A percentile compares a stretch with the other conserved stretches of the same genome.
Conservation (phyloP, 2,329 filamentous ascomycete species). For the Ophiocordyceps camponoti-leonardi region DNA sequence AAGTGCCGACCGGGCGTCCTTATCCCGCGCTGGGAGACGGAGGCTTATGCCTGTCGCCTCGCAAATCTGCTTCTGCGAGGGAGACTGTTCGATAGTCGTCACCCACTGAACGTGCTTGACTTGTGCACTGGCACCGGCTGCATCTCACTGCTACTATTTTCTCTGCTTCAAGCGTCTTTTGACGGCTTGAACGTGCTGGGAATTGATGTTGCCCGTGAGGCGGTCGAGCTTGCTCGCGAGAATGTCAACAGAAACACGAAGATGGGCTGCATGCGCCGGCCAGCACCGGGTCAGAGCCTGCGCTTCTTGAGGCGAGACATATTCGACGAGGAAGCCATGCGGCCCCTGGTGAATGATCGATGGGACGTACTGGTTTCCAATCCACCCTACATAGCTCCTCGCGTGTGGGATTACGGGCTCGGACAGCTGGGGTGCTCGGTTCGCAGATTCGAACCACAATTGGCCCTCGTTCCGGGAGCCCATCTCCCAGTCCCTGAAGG, state of each 20-base stretch:
- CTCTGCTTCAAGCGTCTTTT: slow-evolving; percentile 31
- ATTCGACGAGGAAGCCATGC: slow-evolving; percentile 24
- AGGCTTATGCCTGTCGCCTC: slow-evolving; percentile 45
- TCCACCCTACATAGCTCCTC: slow-evolving; percentile 71
- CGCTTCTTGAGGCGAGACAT: slow-evolving; percentile 31
- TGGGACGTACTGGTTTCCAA: slow-evolving; percentile 68
- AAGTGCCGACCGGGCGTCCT: slow-evolving; percentile 60
- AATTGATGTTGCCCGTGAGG: slow-evolving; percentile 52
- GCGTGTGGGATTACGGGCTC: slow-evolving; percentile 19
- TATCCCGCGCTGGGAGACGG: slow-evolving; percentile 69
- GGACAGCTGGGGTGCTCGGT: slow-evolving; percentile 51
- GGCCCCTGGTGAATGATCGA: slow-evolving; percentile 5
- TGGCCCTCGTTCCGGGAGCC: slow-evolving; percentile 51
- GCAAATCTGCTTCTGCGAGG: slow-evolving; percentile 23
- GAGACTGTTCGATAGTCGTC: slow-evolving; percentile 1
- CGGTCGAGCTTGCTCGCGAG: slow-evolving; percentile 44
- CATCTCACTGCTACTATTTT: slow-evolving; percentile 61
- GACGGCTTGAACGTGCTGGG: slow-evolving; percentile 38
- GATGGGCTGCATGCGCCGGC: slow-evolving; percentile 8
- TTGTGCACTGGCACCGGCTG: slow-evolving; percentile 86
- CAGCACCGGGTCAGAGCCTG: slow-evolving; percentile 12
- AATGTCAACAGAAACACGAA: slow-evolving; percentile 41
- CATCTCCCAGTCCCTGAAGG: slow-evolving; percentile 11
- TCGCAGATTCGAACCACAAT: slow-evolving; percentile 60
- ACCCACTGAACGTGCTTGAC: slow-evolving; percentile 51